Evolutionary conservation across 2,329 filamentous ascomycete species (phyloP).

Genomic region (Cladorrhinum sp.): DNA sequence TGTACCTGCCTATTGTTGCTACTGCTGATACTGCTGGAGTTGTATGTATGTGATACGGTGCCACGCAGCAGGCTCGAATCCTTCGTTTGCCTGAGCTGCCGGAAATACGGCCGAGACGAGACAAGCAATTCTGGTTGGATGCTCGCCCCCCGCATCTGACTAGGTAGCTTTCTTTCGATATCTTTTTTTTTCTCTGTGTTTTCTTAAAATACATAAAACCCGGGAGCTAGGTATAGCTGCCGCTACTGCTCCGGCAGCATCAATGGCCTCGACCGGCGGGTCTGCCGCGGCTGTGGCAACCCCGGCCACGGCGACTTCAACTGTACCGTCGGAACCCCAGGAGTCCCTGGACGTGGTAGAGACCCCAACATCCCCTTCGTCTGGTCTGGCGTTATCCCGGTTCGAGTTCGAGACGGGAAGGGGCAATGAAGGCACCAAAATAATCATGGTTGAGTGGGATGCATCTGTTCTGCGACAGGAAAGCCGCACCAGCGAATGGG

Average conservation of each 20-base stretch:
- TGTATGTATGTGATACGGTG: background rate
- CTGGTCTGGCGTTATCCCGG: constrained; percentile 62
- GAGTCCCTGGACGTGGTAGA: constrained; percentile 33
- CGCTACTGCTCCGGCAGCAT: constrained; percentile 4
- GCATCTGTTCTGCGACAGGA: constrained; percentile 25
- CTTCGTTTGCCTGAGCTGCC: background rate
- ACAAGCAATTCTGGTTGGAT: background rate
- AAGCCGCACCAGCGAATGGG: constrained; percentile 51
- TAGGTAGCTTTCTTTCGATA: background rate
- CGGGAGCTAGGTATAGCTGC: background rate
- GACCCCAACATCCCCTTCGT: constrained; percentile 45
- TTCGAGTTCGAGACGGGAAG: constrained; percentile 81
- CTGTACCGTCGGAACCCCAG: constrained; percentile 2
- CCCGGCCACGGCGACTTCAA: background rate
- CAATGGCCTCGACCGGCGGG: constrained; percentile 20
- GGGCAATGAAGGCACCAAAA: constrained; percentile 81
- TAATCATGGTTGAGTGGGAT: constrained; percentile 92
- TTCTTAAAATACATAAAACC: background rate
- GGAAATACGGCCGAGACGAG: background rate
- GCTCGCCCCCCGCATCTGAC: background rate
- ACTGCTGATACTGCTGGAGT: too few species aligned
- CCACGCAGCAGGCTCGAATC: background rate
- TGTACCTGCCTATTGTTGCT: background rate
- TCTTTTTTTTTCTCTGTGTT: background rate
- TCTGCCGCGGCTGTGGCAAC: background rate